Conservation (phyloP, 352 stramenopile genomes). For the Nothophytophthora sp. region DNA sequence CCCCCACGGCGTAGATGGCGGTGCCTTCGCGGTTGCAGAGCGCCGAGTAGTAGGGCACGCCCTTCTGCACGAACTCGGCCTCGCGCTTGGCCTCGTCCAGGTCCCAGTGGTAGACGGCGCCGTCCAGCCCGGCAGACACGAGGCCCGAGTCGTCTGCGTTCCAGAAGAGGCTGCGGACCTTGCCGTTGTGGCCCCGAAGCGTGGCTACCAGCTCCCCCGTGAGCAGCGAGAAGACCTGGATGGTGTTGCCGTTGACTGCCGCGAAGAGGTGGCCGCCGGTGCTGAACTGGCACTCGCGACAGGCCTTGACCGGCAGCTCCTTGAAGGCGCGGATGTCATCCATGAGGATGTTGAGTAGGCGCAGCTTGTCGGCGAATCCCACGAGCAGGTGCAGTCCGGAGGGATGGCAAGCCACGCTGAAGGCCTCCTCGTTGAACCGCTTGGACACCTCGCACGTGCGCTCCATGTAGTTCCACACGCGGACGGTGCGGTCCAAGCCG, state of each 20-base stretch:
- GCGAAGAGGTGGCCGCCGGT: constrained; percentile 93
- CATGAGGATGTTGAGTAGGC: constrained; percentile 92
- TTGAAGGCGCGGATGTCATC: constrained; percentile 88
- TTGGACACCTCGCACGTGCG: constrained; percentile 87
- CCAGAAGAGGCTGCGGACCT: constrained; percentile 90
- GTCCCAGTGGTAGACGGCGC: constrained; percentile 94
- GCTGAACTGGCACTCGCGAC: constrained; percentile 81
- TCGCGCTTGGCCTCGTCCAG: constrained; percentile 90
- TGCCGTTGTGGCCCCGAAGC: constrained; percentile 93
- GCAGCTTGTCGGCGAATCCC: constrained; percentile 90
- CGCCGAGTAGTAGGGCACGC: constrained; percentile 89
- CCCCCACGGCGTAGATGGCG: constrained; percentile 84
- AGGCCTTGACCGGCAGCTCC: constrained; percentile 85
- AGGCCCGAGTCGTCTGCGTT: constrained; percentile 86
- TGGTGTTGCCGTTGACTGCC: constrained; percentile 92
- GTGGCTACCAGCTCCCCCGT: constrained; percentile 90
- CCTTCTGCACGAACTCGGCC: constrained; percentile 94
- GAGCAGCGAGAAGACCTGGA: constrained; percentile 93
- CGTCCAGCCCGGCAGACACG: constrained; percentile 90
- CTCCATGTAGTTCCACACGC: constrained; percentile 95
- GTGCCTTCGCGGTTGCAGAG: constrained; percentile 84
- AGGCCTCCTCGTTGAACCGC: constrained; percentile 88
- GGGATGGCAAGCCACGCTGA: constrained; percentile 90
- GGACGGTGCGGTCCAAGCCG: constrained; percentile 85
- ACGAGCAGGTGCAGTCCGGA: constrained; percentile 90